These are phyloP conservation scores for Sechiopsis laciniata DNA, from an alignment of 306 rosid genomes.

Conservation along the genomic window DNA sequence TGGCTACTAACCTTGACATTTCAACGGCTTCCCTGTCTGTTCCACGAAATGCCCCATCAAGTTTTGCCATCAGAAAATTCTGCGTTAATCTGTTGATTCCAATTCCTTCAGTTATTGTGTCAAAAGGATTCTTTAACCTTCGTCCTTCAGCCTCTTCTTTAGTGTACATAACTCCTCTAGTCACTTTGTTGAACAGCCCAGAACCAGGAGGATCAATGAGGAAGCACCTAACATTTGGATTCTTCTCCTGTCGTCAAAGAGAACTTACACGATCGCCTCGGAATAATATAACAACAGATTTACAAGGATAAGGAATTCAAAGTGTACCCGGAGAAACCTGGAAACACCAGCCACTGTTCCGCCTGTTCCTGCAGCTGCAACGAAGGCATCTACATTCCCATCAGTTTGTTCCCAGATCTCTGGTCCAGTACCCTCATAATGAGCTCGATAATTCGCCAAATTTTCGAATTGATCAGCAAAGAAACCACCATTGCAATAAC, in stretches of 20 bases:
- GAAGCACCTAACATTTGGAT: conserved; percentile 64
- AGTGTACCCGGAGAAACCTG: conserved; percentile 46
- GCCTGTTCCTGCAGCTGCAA: conserved; percentile 93
- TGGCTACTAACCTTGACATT: conserved; percentile 66
- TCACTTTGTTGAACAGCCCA: conserved; percentile 79
- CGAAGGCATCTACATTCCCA: conserved; percentile 66
- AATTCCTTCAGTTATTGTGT: conserved; percentile 87
- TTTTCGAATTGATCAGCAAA: conserved; percentile 96
- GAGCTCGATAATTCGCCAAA: conserved; percentile 78
- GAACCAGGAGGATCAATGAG: conserved; percentile 95
- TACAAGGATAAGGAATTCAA: conserved; percentile 3
- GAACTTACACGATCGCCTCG: not conserved
- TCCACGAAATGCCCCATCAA: conserved; percentile 78
- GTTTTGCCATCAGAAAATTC: conserved; percentile 75
- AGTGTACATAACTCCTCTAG: conserved; percentile 87
- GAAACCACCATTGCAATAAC: conserved; percentile 62
- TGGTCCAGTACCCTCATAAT: conserved; percentile 83
- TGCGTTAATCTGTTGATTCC: conserved; percentile 75
- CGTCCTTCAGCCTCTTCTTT: conserved; percentile 87
- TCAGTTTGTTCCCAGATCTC: conserved; percentile 85
- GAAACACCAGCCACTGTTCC: conserved; percentile 91
- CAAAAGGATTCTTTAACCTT: conserved; percentile 89
- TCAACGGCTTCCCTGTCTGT: conserved; percentile 84
- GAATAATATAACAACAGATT: conserved; percentile 17
- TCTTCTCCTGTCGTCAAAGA: conserved; percentile 51